phyloP scores from a whole-genome alignment of 202 grass and related monocot species.

The Miscanthus sacchariflorus region DNA sequence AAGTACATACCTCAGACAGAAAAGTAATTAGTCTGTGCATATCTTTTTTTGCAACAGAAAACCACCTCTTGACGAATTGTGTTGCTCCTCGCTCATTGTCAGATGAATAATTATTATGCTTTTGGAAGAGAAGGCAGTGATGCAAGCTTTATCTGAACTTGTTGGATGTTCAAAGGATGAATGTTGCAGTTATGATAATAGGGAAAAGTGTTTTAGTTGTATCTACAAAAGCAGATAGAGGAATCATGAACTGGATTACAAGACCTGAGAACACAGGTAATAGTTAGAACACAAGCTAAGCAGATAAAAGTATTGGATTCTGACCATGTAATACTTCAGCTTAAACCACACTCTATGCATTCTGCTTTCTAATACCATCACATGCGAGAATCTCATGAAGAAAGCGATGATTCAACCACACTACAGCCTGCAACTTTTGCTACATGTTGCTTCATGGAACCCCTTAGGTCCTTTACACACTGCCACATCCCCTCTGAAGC shows the following conservation, averaged over 20 bases:
- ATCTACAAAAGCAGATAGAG: not conserved
- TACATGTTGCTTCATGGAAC: slow-evolving; percentile 71
- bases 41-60: too few relatives aligned
- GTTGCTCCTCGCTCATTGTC: not conserved
- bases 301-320: slow-evolving; percentile 1
- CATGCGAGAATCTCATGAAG: slow-evolving; percentile 54
- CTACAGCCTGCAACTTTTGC: slow-evolving; percentile 71
- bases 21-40: not conserved
- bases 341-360: slow-evolving; percentile 24
- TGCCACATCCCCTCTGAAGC: slow-evolving; percentile 87
- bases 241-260: not conserved
- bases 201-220: too few relatives aligned
- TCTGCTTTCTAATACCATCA: slow-evolving; percentile 47
- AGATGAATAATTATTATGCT: not conserved
- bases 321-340: slow-evolving; percentile 23
- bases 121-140: not conserved
- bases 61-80: not conserved
- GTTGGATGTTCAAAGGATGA: too few relatives aligned
- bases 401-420: slow-evolving; percentile 54
- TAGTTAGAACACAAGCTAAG: slow-evolving; percentile 8
- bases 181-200: too few relatives aligned
- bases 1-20: not conserved
- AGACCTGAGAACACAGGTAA: not conserved
- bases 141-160: not conserved
- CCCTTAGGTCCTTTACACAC: slow-evolving; percentile 72